Conservation (phyloP, 495 filamentous ascomycete species). For the Penicillium longicatenatum region DNA sequence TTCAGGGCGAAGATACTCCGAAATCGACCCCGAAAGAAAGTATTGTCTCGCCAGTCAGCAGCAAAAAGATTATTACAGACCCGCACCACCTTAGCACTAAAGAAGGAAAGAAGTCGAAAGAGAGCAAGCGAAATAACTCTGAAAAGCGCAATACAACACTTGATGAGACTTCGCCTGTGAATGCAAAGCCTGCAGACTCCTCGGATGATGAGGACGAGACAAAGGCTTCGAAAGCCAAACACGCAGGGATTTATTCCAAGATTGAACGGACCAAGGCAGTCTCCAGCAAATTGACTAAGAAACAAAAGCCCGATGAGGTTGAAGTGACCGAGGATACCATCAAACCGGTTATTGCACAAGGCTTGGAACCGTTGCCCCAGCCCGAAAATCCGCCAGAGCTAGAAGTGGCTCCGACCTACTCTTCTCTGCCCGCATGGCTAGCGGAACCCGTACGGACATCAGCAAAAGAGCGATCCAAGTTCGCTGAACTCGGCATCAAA, state of each 20-base stretch:
- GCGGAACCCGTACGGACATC: slow-evolving; percentile 67
- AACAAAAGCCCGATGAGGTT: slow-evolving; percentile 25
- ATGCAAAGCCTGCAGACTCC: slow-evolving; percentile 9
- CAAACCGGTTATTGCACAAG: slow-evolving; percentile 57
- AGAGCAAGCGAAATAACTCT: slow-evolving; percentile 29
- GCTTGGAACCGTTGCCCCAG: slow-evolving; percentile 76
- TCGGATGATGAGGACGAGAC: slow-evolving; percentile 13
- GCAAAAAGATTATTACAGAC: slow-evolving; percentile 27
- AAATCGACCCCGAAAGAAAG: slow-evolving; percentile 29
- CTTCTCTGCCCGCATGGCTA: slow-evolving; percentile 66
- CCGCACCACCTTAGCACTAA: slow-evolving; percentile 18
- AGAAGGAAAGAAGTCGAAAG: slow-evolving; percentile 34
- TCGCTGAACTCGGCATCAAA: slow-evolving; percentile 61
- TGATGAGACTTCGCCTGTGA: slow-evolving; percentile 27
- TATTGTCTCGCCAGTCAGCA: slow-evolving; percentile 30
- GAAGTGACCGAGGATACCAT: slow-evolving; percentile 18
- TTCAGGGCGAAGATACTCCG: slow-evolving; percentile 24
- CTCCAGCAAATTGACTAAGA: slow-evolving; percentile 32
- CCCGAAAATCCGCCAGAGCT: slow-evolving; percentile 61
- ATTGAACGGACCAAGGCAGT: slow-evolving; percentile 45
- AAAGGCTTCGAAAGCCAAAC: slow-evolving; percentile 36
- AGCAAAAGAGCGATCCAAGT: slow-evolving; percentile 57
- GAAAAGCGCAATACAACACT: slow-evolving; percentile 11
- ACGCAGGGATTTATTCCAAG: slow-evolving; percentile 47
- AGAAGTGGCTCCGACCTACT: slow-evolving; percentile 47